Evolutionary conservation across 1,284 basidiomycete genomes (phyloP).

Genomic region (Trametes sp.): DNA sequence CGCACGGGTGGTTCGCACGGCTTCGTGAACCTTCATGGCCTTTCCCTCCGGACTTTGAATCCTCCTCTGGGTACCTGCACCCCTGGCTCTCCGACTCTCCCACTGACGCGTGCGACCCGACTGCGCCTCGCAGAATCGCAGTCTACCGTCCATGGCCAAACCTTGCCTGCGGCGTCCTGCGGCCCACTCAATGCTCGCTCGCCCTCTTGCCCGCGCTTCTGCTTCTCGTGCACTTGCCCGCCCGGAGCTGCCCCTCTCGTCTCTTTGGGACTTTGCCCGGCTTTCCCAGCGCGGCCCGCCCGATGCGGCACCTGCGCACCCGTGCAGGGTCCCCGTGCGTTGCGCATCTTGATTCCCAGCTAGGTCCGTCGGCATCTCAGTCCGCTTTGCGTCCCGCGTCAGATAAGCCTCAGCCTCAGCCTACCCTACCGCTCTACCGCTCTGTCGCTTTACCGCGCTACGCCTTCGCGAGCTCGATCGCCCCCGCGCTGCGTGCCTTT

Average conservation of each 20-base stretch:
- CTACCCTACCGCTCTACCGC: not conserved
- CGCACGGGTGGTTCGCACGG: not conserved
- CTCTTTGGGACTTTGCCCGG: not conserved
- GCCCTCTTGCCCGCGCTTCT: not conserved
- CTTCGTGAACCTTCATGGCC: conserved; percentile 9
- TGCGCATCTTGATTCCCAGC: no score
- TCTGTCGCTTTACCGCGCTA: not conserved
- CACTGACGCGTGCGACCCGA: conserved; percentile 7
- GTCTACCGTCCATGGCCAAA: not conserved
- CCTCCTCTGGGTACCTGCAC: not conserved
- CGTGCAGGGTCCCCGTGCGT: not conserved
- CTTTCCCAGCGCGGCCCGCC: not conserved
- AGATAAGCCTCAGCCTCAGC: not conserved
- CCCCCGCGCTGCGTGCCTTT: not conserved
- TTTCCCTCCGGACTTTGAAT: conserved; percentile 16
- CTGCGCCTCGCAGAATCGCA: not conserved
- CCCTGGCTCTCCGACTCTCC: not conserved
- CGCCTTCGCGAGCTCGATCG: not conserved
- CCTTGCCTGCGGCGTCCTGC: not conserved
- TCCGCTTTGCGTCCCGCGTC: not conserved
- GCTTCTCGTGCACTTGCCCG: conserved; percentile 3
- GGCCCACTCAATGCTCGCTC: not conserved
- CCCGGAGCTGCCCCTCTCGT: not conserved
- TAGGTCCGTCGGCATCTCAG: not conserved
- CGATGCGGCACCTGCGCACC: not conserved